Evolutionary conservation across 2,329 filamentous ascomycete genomes (phyloP).

Genomic region (Neurospora crassa): DNA sequence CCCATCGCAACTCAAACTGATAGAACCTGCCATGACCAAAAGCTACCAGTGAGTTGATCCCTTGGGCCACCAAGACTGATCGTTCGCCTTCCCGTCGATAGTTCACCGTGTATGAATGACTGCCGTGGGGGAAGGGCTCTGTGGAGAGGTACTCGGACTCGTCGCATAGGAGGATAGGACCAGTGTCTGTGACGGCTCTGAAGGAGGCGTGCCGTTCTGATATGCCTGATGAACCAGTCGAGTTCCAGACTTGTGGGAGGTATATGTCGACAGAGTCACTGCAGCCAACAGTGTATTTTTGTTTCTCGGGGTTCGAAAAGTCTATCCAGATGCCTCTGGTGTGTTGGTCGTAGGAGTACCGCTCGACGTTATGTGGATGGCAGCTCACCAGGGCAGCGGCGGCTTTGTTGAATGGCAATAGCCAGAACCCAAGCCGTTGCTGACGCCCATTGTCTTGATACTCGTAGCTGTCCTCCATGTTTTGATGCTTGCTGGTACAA

Average conservation of each 20-base stretch:
- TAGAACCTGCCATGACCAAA: slow-evolving; percentile 18
- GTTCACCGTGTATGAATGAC: slow-evolving; percentile 13
- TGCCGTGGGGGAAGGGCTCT: slow-evolving; percentile 12
- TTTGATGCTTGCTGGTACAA: not conserved
- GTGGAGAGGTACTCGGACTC: slow-evolving; percentile 14
- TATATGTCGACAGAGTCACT: slow-evolving; percentile 12
- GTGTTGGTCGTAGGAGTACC: not conserved
- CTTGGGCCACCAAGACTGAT: slow-evolving; percentile 18
- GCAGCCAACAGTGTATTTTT: slow-evolving; percentile 13
- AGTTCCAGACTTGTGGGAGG: slow-evolving; percentile 13
- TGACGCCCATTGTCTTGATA: not conserved
- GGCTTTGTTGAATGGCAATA: not conserved
- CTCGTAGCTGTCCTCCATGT: not conserved
- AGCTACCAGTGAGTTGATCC: slow-evolving; percentile 19
- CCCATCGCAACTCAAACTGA: slow-evolving; percentile 20
- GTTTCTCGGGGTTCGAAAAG: slow-evolving; percentile 9
- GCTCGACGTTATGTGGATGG: not conserved
- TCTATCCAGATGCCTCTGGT: slow-evolving; percentile 12
- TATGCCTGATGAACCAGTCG: slow-evolving; percentile 13
- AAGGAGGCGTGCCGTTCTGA: slow-evolving; percentile 19
- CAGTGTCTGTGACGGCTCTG: slow-evolving; percentile 13
- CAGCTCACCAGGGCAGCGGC: not conserved
- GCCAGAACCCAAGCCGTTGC: not conserved
- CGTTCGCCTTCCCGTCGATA: slow-evolving; percentile 8
- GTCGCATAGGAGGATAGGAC: slow-evolving; percentile 20